Conservation (phyloP, 2,329 filamentous ascomycete species). For the Trichophaea hybrida region DNA sequence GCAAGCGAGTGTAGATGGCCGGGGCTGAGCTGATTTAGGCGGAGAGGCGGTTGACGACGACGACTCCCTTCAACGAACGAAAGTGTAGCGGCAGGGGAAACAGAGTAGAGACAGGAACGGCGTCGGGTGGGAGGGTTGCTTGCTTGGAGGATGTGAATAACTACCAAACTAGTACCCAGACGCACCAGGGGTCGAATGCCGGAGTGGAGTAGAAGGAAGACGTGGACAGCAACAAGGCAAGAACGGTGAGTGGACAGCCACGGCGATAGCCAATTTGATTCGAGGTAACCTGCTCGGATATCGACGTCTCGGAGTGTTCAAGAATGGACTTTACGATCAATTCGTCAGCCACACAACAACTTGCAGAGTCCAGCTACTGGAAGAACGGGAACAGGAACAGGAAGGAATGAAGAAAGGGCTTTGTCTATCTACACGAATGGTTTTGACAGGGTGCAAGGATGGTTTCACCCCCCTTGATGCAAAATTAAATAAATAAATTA, state of each 20-base stretch:
- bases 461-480: background rate
- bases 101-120: constrained; percentile 5
- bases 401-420: background rate
- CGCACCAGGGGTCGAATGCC: background rate
- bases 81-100: background rate
- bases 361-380: background rate
- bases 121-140: background rate
- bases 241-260: background rate
- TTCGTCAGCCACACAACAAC: background rate
- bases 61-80: background rate
- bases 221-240: background rate
- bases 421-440: background rate
- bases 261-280: background rate
- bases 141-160: constrained; percentile 5
- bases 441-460: background rate
- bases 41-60: background rate
- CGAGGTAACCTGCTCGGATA: background rate
- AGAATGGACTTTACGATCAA: background rate
- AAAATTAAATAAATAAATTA: background rate
- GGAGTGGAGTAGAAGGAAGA: background rate
- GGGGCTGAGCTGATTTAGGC: background rate
- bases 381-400: background rate
- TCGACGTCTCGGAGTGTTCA: background rate
- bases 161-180: too few relatives aligned
- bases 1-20: constrained; percentile 22